phyloP scores from a whole-genome alignment of 352 stramenopile species.

The Phytopythium vexans region DNA sequence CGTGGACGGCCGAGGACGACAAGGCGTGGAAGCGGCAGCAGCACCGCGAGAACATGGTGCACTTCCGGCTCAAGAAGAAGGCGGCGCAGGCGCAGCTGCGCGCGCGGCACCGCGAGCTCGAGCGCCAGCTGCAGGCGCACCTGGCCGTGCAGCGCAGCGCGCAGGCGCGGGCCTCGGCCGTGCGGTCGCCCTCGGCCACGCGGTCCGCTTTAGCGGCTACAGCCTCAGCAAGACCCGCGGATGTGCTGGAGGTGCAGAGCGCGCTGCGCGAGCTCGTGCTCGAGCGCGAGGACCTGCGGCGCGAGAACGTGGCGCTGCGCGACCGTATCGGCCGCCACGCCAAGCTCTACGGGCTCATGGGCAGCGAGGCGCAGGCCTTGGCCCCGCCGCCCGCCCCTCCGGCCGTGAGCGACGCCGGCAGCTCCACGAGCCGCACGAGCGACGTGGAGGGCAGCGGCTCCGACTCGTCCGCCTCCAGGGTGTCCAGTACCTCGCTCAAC shows the following conservation, averaged over 20 bases:
- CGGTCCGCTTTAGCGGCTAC: neutral
- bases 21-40: slow-evolving; percentile 49
- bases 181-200: slow-evolving; percentile 1
- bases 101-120: slow-evolving; percentile 29
- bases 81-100: slow-evolving; percentile 36
- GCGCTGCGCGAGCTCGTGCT: slow-evolving; percentile 24
- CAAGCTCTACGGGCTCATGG: slow-evolving; percentile 13
- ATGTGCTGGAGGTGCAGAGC: slow-evolving; percentile 9
- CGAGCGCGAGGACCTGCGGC: slow-evolving; percentile 32
- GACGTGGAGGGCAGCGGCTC: slow-evolving; percentile 21
- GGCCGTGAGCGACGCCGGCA: no score
- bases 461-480: slow-evolving; percentile 10
- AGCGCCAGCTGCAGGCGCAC: slow-evolving; percentile 30
- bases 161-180: slow-evolving; percentile 14
- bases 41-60: slow-evolving; percentile 49
- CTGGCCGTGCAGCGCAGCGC: slow-evolving; percentile 28
- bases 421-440: neutral
- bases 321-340: slow-evolving; percentile 22
- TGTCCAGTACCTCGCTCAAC: neutral
- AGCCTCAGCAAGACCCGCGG: neutral
- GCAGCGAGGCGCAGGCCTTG: slow-evolving; percentile 1
- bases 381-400: neutral
- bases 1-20: slow-evolving; percentile 45
- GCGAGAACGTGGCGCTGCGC: slow-evolving; percentile 32
- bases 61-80: slow-evolving; percentile 52